phyloP scores from a whole-genome alignment of 306 rosid genomes.

The Lathyrus aphaca region DNA sequence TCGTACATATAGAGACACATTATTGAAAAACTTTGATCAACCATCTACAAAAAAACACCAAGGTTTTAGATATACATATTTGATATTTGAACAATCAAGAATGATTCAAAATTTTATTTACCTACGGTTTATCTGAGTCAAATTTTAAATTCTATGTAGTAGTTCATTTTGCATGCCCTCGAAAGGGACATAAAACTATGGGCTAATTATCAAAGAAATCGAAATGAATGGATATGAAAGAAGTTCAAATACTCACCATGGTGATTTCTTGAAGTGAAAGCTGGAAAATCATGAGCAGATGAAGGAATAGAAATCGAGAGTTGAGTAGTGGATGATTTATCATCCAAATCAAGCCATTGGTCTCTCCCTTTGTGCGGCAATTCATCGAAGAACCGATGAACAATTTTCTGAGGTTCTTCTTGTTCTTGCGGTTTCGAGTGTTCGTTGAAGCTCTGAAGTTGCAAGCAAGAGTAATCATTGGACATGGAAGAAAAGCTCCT shows the following conservation, averaged over 20 bases:
- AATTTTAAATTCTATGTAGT: no score
- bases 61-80: neutral
- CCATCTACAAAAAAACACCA: slow-evolving; percentile 58
- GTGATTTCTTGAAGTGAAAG: slow-evolving; percentile 59
- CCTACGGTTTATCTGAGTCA: no score
- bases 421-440: slow-evolving; percentile 48
- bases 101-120: no score
- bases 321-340: slow-evolving; percentile 74
- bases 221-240: neutral
- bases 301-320: slow-evolving; percentile 84
- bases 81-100: neutral
- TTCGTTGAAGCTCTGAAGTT: slow-evolving; percentile 56
- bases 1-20: slow-evolving; percentile 40
- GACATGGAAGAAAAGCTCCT: slow-evolving; percentile 53
- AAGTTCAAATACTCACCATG: slow-evolving; percentile 48
- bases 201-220: neutral
- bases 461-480: slow-evolving; percentile 62
- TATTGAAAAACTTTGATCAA: slow-evolving; percentile 39
- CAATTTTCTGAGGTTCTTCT: slow-evolving; percentile 70
- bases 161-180: no score
- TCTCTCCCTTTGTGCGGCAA: slow-evolving; percentile 73
- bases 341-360: slow-evolving; percentile 81
- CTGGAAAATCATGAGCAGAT: slow-evolving; percentile 60
- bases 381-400: slow-evolving; percentile 87
- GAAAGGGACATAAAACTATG: neutral